Base-by-base conservation (phyloP, 768 basidiomycete genomes). In the Exidia glandulosa region DNA sequence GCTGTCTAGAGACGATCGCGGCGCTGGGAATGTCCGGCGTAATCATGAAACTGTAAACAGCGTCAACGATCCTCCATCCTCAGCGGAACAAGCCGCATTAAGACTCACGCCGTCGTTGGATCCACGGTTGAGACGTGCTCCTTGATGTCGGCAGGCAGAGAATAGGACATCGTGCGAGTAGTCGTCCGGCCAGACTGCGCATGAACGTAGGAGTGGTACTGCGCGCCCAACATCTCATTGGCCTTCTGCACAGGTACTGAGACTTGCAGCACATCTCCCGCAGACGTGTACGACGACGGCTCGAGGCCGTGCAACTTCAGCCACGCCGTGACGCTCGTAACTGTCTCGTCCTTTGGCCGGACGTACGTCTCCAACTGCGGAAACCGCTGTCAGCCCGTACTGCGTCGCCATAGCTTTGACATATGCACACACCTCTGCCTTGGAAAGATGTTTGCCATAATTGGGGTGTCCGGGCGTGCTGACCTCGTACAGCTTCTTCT, bases 181-280 rank as follows among this genome's bases (percentile, higher is more conserved):
- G 83, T 72, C 32, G 73, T 74, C 48, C 81, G 76, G 3, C 75
- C 75, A 13, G 57, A 7, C 25, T 80, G 79, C 1, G 68, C 64
- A 64, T 86, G 82, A 31, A 75, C 72, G 69, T 79, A 86, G 54
- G 84, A 69, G 57, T 78, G 75, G 69, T 87, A 87, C 59, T 79
- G 77, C 58, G 80, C 77, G 33, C 58, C 50, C 25, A 54, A 27
- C 25, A 54, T 27, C 50, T 25, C 50, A 27, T 54, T 54, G 23
- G 50, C 50, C 27, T 32, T 27, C 16, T 13, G 30, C 9, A 54
- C 50, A 9, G 50, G 50, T 14, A 54, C 30, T 25, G 6, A 7
- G 50, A 54, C 30, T 14, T 27, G 12, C 6, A 54, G 30, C 27
- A 54, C 30, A 25, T 54, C 50, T n/a, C 50, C 50, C 12, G 50